A percentile compares a stretch with the other conserved stretches of the same genome.
Conservation (phyloP, 495 filamentous ascomycete genomes). For the Mytilinidion resinicola region DNA sequence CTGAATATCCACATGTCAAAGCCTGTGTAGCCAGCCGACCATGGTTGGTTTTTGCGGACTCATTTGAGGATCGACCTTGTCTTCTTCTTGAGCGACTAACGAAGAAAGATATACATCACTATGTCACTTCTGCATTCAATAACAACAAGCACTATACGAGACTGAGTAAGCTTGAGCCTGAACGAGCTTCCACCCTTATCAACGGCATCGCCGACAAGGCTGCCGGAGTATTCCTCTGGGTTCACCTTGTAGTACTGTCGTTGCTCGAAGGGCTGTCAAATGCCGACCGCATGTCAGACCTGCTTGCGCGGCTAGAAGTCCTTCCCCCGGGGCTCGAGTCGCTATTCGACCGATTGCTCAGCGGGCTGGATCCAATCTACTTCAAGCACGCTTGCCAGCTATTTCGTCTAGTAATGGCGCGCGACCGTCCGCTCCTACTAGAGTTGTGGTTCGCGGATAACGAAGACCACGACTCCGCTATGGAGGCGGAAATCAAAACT, state of each 20-base stretch:
- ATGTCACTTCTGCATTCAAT: neutral
- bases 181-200: neutral
- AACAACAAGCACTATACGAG: neutral
- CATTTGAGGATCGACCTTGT: slow-evolving; percentile 4
- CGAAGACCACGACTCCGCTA: neutral
- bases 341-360: neutral
- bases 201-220: slow-evolving; percentile 2
- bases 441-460: neutral
- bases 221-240: slow-evolving; percentile 8
- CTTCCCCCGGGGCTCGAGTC: neutral
- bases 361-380: neutral
- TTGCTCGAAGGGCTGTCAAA: neutral
- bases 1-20: neutral
- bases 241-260: slow-evolving; percentile 1
- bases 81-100: slow-evolving; percentile 8
- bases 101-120: slow-evolving; percentile 3
- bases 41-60: slow-evolving; percentile 11
- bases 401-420: neutral
- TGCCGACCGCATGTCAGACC: neutral
- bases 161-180: neutral
- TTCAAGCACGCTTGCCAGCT: neutral
- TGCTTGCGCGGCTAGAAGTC: neutral
- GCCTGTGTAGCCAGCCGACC: slow-evolving; percentile 12
- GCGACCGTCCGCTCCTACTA: neutral
- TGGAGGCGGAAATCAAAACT: neutral